These are phyloP conservation scores for Xylariaceae sp. DNA, from an alignment of 2,329 filamentous ascomycete genomes.

Conservation along the genomic window DNA sequence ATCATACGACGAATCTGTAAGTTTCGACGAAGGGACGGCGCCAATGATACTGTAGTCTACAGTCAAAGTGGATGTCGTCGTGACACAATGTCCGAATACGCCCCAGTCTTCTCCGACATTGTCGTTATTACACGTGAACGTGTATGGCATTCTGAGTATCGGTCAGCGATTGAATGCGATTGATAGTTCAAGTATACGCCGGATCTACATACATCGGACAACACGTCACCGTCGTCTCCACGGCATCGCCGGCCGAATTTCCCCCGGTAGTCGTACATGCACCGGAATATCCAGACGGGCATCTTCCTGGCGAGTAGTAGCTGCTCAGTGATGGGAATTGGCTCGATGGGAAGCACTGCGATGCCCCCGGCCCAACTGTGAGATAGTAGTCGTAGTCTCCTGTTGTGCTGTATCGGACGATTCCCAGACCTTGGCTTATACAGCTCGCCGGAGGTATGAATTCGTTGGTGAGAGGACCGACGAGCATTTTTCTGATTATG, in stretches of 20 bases:
- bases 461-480: conserved; percentile 3
- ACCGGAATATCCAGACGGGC: conserved; percentile 6
- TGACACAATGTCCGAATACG: conserved; percentile 2
- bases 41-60: not conserved
- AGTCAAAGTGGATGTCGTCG: not conserved
- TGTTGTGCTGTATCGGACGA: not conserved
- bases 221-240: conserved; percentile 6
- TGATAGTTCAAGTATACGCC: not conserved
- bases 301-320: conserved; percentile 9
- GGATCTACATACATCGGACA: conserved; percentile 4
- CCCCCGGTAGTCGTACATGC: conserved; percentile 1
- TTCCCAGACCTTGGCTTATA: not conserved
- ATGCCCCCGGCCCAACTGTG: not conserved
- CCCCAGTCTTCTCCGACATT: conserved; percentile 3
- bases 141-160: not conserved
- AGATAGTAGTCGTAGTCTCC: conserved; percentile 6
- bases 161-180: not conserved
- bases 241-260: conserved; percentile 1
- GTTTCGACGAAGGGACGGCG: not conserved
- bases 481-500: too few species aligned
- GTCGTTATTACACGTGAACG: conserved; percentile 1
- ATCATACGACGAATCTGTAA: not conserved
- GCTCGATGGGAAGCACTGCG: conserved; percentile 6
- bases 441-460: conserved; percentile 2
- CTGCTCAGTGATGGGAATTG: conserved; percentile 1